These are phyloP conservation scores for Vitis vinifera DNA, from an alignment of 164 flowering plant genomes.

Conservation along the genomic window DNA sequence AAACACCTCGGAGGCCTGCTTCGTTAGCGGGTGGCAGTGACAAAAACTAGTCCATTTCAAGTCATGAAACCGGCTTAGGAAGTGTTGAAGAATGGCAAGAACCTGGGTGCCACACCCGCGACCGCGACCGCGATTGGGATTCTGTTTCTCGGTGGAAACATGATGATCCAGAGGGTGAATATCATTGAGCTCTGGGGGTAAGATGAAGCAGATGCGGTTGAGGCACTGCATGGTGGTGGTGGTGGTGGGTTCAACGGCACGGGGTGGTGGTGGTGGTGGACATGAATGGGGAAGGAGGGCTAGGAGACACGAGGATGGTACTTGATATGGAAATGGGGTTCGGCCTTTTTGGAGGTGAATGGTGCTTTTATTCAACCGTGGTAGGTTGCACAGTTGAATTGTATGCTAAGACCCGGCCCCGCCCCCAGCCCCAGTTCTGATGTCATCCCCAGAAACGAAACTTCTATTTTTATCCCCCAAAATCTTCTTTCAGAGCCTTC, in stretches of 20 bases:
- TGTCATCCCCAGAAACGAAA: too few species aligned
- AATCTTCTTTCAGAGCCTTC: neutral
- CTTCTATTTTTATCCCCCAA: too few species aligned
- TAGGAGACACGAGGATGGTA: neutral
- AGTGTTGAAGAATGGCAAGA: slow-evolving; percentile 17
- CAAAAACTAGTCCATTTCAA: slow-evolving; percentile 27
- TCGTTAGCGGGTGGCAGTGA: neutral
- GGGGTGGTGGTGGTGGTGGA: neutral
- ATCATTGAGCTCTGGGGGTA: slow-evolving; percentile 51
- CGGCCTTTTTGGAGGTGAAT: neutral
- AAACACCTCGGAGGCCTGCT: slow-evolving; percentile 25
- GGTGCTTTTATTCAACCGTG: slow-evolving; percentile 7
- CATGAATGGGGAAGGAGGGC: slow-evolving; percentile 1
- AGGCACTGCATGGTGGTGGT: slow-evolving; percentile 27
- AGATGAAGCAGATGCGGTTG: slow-evolving; percentile 50
- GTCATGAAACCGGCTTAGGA: slow-evolving; percentile 18
- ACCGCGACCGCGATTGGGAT: slow-evolving; percentile 6
- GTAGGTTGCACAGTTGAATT: slow-evolving; percentile 23
- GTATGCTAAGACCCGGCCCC: slow-evolving; percentile 2
- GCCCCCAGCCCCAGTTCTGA: too few species aligned
- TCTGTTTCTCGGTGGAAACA: neutral
- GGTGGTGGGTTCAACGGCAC: neutral
- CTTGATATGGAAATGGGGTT: neutral
- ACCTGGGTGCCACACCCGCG: neutral
- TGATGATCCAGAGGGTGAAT: slow-evolving; percentile 6